phyloP scores from a whole-genome alignment of 495 filamentous ascomycete species.

The Aspergillus saccharolyticus region DNA sequence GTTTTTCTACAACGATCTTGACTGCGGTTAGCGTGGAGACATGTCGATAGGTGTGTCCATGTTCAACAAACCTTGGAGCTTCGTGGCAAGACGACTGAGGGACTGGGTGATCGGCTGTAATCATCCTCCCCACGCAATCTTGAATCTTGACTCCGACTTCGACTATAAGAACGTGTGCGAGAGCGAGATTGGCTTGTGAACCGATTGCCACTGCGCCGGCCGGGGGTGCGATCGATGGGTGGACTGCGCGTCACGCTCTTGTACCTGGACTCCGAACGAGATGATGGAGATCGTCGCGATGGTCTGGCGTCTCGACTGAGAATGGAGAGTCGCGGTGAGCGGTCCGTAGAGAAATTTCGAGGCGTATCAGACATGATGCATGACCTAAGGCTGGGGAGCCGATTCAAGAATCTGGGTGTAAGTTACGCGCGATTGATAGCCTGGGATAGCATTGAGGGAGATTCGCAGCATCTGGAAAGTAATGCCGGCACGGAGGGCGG shows the following conservation, averaged over 20 bases:
- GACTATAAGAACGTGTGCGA: constrained; percentile 36
- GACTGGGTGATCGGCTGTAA: constrained; percentile 46
- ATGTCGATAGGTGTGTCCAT: not conserved
- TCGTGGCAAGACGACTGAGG: constrained; percentile 36
- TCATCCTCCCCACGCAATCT: constrained; percentile 39
- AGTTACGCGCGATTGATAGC: no score
- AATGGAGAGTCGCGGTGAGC: constrained; percentile 14
- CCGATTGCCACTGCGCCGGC: constrained; percentile 34
- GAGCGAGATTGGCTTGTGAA: constrained; percentile 43
- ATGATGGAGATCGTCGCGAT: constrained; percentile 45
- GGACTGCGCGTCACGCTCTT: constrained; percentile 34
- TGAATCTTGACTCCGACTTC: constrained; percentile 28
- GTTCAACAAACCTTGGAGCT: constrained; percentile 53
- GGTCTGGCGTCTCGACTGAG: constrained; percentile 25
- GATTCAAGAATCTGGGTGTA: not conserved
- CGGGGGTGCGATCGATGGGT: constrained; percentile 23
- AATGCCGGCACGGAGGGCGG: not conserved
- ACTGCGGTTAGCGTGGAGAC: constrained; percentile 4
- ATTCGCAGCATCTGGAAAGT: no score
- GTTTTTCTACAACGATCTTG: constrained; percentile 91
- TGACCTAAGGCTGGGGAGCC: not conserved
- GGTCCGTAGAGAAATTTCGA: constrained; percentile 22
- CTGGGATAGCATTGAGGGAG: no score
- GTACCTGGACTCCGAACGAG: constrained; percentile 37
- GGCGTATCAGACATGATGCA: constrained; percentile 23